Conservation (phyloP, 179 eudicot genomes). For the Corrigiola litoralis region DNA sequence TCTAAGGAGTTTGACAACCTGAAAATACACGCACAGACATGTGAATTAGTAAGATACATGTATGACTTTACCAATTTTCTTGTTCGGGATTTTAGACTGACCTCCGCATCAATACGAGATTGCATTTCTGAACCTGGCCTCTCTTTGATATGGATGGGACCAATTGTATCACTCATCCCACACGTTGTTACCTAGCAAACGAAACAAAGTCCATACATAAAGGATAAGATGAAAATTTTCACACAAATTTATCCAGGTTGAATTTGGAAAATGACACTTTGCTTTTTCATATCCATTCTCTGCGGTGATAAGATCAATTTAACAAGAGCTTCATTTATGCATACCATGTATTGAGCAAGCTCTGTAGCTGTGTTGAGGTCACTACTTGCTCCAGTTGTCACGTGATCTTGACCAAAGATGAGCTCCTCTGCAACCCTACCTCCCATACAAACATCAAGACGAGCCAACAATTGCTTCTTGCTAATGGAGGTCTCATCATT, state of each 20-base stretch:
- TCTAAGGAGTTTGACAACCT: slow-evolving; percentile 84
- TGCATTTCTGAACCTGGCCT: slow-evolving; percentile 92
- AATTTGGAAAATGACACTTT: neutral
- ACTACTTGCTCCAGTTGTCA: slow-evolving; percentile 96
- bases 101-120: slow-evolving; percentile 90
- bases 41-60: neutral
- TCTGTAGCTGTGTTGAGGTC: slow-evolving; percentile 88
- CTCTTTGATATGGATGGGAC: slow-evolving; percentile 88
- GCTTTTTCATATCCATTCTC: neutral
- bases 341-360: slow-evolving; percentile 96
- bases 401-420: slow-evolving; percentile 78
- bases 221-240: neutral
- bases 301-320: neutral
- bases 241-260: neutral
- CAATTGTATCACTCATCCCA: slow-evolving; percentile 93
- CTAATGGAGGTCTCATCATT: slow-evolving; percentile 85
- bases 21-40: neutral
- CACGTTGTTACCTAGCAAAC: slow-evolving; percentile 65
- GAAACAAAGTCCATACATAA: neutral
- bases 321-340: neutral
- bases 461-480: slow-evolving; percentile 80
- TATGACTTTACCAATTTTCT: too few species aligned
- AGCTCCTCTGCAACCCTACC: slow-evolving; percentile 99
- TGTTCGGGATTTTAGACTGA: slow-evolving; percentile 28
- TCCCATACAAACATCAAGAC: slow-evolving; percentile 98